Evolutionary conservation across 495 filamentous ascomycete species (phyloP).

Genomic region (Neurospora tetrasperma): DNA sequence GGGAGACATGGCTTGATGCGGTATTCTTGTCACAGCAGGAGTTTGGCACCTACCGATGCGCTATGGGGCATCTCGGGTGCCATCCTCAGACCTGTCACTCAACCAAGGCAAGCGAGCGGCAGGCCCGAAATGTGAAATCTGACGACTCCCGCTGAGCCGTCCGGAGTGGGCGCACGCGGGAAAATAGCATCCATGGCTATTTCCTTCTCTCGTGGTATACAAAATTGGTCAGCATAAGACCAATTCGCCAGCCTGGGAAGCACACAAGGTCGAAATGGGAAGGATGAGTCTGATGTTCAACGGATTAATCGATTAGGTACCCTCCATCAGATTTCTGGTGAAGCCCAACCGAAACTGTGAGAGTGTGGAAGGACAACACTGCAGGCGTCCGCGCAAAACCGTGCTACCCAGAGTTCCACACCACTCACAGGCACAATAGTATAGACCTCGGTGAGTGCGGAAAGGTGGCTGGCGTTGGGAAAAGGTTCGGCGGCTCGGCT

Average conservation of each 20-base stretch:
- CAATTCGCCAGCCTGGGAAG: not conserved
- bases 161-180: slow-evolving; percentile 6
- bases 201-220: slow-evolving; percentile 10
- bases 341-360: not conserved
- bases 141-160: slow-evolving; percentile 11
- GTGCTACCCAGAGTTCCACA: not conserved
- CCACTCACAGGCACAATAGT: not conserved
- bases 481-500: not conserved
- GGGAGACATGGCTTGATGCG: slow-evolving; percentile 3
- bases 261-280: not conserved
- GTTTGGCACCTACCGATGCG: slow-evolving; percentile 1
- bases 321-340: not conserved
- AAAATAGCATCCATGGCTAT: not conserved
- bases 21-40: slow-evolving; percentile 4
- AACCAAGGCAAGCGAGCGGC: not conserved
- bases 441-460: not conserved
- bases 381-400: not conserved
- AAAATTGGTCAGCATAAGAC: not conserved
- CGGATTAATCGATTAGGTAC: not conserved
- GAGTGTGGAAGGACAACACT: not conserved
- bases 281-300: not conserved
- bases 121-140: slow-evolving; percentile 20
- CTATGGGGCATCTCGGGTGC: not conserved
- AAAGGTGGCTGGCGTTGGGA: not conserved
- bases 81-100: not conserved